Base-by-base conservation (phyloP, 208 protist species). In the Leptomonas pyrrhocoris region DNA sequence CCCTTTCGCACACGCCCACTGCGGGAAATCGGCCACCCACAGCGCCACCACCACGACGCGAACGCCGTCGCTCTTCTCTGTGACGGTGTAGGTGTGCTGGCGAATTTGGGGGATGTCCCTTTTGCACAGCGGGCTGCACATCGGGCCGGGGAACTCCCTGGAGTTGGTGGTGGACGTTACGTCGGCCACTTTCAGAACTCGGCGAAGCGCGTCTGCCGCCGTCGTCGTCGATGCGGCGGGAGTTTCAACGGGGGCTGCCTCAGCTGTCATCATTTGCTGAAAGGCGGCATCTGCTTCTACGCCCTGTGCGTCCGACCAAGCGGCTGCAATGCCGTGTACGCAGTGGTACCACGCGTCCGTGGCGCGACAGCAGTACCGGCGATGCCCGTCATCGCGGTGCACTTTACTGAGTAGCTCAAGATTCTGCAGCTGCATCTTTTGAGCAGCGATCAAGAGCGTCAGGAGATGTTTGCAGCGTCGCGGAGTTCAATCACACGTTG, bases 1-100 rank as follows among this genome's bases (percentile, higher is more conserved):
- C 36, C 25, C 5, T 45, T n/a, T 68, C 49, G 4, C 30, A 59
- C 21, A n/a, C n/a, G 6, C 21, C 88, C 88, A 93, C 9, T 30
- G 53, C 5, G 89, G 89, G 55, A 91, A 84, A n/a, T 36, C 15
- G 13, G 63, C 36, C 3, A 31, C 49, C 62, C 55, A 55, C 34
- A 82, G 50, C 23, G 80, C 73, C 5, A 89, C 74, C 15, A 84
- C 57, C 21, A 94, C 63, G 12, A 89, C 78, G 2, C 89, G 89
- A 16, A 84, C 54, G n/a, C 89, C 89, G 74, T 94, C 89, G 55
- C 86, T 93, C 64, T 94, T 94, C 61, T 94, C 86, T 7, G 86
- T 93, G 19, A 94, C 64, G 15, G 80, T 81, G 73, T 92, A 94
- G 30, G 40, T n/a, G 4, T 64, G 45, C 36, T 65, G 43, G 6